Evolutionary conservation across 2,329 filamentous ascomycete species (phyloP), one percentile per base, ranked within the genome.

Genomic region (Pseudofabraea citricarpa): DNA sequence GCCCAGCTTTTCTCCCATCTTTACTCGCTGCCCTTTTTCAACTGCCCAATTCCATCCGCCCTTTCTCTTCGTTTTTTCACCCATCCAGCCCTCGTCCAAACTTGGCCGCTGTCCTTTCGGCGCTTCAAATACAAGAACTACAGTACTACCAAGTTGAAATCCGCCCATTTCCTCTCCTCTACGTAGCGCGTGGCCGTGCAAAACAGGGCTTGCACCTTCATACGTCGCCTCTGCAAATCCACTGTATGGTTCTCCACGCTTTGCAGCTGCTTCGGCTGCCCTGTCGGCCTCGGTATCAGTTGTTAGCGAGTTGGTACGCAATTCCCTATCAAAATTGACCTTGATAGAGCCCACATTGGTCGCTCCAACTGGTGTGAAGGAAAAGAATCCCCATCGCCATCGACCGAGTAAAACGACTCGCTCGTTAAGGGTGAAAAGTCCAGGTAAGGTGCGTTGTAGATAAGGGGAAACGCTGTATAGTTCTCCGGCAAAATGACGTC

Each of bases 311-410:
- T 98, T 98, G 40, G 94, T 94, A 51, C 91, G 84, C 48, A 98
- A 73, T 67, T 98, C 93, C 47, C 83, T 75, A 67, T 98, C 94
- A 64, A 98, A 98, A 69, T 98, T 96, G 71, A 98, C 80, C 62
- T 88, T 87, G 68, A 98, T 97, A 47, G 87, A 94, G 44, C 93
- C 93, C 35, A 98, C 93, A 58, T 98, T 98, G 18, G 93, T 98
- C 6, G 93, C 93, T 50, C 93, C 93, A 24, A 98, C 93, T 12
- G 94, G 90, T 0, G 89, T 91, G 68, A 90, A 96, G 53, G 84
- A 87, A 73, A 98, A 98, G 77, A 98, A 97, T 15, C 93, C 93
- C 79, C 89, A 94, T 44, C 90, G 85, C 93, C 93, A 98, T 46
- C 90, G 79, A 15, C 93, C 93, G 1, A 98, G 75, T 1, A 98